Base-by-base conservation (phyloP, 2,329 filamentous ascomycete genomes). In the Exophiala oligosperma region DNA sequence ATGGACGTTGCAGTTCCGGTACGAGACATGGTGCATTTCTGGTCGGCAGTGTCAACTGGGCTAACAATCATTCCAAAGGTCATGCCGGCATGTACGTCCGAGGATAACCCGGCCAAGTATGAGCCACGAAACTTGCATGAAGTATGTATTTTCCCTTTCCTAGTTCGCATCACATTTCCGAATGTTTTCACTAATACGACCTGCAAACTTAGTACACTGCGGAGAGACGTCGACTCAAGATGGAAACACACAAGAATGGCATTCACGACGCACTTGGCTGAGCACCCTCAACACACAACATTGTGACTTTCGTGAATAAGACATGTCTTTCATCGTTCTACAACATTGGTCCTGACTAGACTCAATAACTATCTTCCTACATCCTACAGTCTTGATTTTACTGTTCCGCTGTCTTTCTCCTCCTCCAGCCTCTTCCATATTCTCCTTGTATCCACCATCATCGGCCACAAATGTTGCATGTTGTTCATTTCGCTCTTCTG, bases 21-120 rank as follows among this genome's bases (percentile, higher is more conserved):
- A 37, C 35, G 51, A n/a, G 32, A 3, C 7, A 32, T 6, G 7
- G 12, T 26, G 14, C 6, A 35, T 7, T 3, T 32, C 4, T 21
- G 17, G 47, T 37, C 28, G n/a, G n/a, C 5, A 5, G 29, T 17
- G 17, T 17, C 17, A 17, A 21, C 4, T n/a, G 9, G 81, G 62
- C 77, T 79, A 43, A 78, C 83, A 49, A 76, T 75, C 24, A 74
- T 77, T n/a, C 76, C 76, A 54, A 71, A 74, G 12, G 78, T 82
- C 60, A 73, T 84, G 47, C 74, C 78, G 1, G 56, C 43, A 24
- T 62, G 60, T 49, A 73, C 71, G 26, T 73, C 72, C 12, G 72
- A 73, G 23, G 68, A 70, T 1, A 73, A 76, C 52, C 76, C 78
- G 0, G 73, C 77, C 43, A 81, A 78, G 66, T 84, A 84, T 63